Percentiles rank a stretch among this genome's conserved stretches.
phyloP scores from a whole-genome alignment of 306 rosid genomes.

The Malus asiatica region DNA sequence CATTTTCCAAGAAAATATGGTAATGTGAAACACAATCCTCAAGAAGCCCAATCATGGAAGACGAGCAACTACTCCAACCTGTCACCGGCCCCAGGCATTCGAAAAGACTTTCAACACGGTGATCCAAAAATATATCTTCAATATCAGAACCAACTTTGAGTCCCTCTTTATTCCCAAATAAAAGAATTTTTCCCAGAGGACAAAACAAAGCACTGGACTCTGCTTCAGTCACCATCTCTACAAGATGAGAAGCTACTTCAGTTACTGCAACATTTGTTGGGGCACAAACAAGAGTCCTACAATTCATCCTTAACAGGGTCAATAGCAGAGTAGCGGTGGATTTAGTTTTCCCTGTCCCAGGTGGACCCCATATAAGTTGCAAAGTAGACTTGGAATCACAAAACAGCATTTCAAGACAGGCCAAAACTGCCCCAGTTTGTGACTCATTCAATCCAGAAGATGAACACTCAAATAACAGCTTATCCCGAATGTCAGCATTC shows the following conservation, averaged over 20 bases:
- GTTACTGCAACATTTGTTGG: constrained; percentile 69
- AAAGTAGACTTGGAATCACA: constrained; percentile 27
- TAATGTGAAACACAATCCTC: constrained; percentile 44
- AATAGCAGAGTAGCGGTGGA: constrained; percentile 42
- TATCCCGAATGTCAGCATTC: neutral
- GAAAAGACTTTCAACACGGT: constrained; percentile 25
- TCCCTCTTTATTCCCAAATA: no score
- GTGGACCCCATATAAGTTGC: constrained; percentile 81
- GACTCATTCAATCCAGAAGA: constrained; percentile 41
- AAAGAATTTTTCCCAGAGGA: no score
- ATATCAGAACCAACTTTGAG: no score
- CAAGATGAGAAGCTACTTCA: constrained; percentile 48
- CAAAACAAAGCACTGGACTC: neutral
- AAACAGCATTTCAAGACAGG: constrained; percentile 33
- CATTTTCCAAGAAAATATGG: constrained; percentile 30
- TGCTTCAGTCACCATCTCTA: constrained; percentile 34
- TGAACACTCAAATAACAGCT: neutral
- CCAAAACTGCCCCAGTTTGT: constrained; percentile 36
- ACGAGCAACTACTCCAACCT: constrained; percentile 48
- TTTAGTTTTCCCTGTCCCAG: constrained; percentile 75
- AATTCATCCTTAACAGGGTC: constrained; percentile 27
- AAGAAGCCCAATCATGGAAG: constrained; percentile 45
- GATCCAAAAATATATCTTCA: no score
- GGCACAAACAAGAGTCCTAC: constrained; percentile 50
- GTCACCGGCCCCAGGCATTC: constrained; percentile 30